Conservation (phyloP, 495 filamentous ascomycete genomes). For the Podospora bellae-mahoneyi region DNA sequence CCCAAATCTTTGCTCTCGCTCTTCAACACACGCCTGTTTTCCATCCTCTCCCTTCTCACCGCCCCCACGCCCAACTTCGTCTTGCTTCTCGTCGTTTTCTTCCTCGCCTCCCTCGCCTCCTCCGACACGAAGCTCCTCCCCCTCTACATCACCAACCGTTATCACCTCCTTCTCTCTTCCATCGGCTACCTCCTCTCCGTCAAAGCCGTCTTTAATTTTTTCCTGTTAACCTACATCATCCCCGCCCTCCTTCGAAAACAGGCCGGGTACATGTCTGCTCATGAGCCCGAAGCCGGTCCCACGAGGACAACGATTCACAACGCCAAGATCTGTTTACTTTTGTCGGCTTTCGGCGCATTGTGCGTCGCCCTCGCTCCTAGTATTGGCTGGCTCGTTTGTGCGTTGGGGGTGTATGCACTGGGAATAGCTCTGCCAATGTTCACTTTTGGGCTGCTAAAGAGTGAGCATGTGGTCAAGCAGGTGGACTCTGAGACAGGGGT, state of each 20-base stretch:
- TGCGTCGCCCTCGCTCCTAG: conserved; percentile 36
- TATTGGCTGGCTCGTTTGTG: conserved; percentile 36
- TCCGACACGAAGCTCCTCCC: conserved; percentile 46
- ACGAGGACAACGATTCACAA: conserved; percentile 21
- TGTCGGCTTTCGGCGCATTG: conserved; percentile 41
- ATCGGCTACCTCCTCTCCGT: conserved; percentile 45
- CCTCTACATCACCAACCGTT: conserved; percentile 46
- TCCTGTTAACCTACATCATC: conserved; percentile 37
- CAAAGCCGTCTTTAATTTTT: conserved; percentile 46
- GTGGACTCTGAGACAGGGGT: conserved; percentile 24
- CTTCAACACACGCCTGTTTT: conserved; percentile 26
- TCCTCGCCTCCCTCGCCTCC: conserved; percentile 44
- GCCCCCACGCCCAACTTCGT: conserved; percentile 30
- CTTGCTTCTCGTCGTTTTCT: conserved; percentile 39
- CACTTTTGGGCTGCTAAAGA: conserved; percentile 39
- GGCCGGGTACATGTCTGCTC: neutral
- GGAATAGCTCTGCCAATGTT: conserved; percentile 46
- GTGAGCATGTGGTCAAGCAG: neutral
- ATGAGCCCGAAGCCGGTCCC: conserved; percentile 12
- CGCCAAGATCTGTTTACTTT: conserved; percentile 34
- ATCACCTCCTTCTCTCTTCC: conserved; percentile 29
- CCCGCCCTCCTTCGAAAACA: conserved; percentile 31
- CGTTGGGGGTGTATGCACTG: conserved; percentile 41
- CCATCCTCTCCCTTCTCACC: conserved; percentile 19
- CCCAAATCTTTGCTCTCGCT: conserved; percentile 9